phyloP scores from a whole-genome alignment of 2,329 filamentous ascomycete species.

The Calonectria leucothoes region DNA sequence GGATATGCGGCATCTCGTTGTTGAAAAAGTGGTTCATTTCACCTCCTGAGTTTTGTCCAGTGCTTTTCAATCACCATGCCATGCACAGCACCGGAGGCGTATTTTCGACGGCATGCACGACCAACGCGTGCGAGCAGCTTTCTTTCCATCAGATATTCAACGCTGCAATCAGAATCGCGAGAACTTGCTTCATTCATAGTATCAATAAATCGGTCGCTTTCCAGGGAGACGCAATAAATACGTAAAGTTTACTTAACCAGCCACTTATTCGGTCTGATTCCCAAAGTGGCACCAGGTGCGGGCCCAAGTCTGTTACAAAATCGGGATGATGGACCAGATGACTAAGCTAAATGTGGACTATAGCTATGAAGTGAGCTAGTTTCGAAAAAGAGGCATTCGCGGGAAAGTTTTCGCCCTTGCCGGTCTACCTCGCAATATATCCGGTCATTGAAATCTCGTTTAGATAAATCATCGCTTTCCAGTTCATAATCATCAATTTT shows the following conservation, averaged over 20 bases:
- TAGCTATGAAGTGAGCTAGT: background rate
- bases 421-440: too few relatives aligned
- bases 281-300: background rate
- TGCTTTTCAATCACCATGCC: background rate
- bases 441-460: too few relatives aligned
- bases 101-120: background rate
- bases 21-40: background rate
- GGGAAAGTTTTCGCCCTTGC: background rate
- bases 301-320: too few relatives aligned
- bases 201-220: too few relatives aligned
- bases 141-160: background rate
- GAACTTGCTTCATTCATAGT: too few relatives aligned
- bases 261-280: background rate
- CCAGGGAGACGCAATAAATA: background rate
- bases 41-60: background rate
- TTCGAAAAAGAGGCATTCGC: background rate
- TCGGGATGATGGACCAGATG: background rate
- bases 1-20: constrained; percentile 1
- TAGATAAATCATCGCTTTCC: too few relatives aligned
- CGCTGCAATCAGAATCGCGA: accelerated
- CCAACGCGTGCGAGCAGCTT: background rate
- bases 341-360: background rate
- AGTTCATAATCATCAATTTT: background rate
- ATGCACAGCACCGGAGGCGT: background rate
- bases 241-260: background rate